phyloP scores from a whole-genome alignment of 31 red algal genomes.

The Endocladia muricata region DNA sequence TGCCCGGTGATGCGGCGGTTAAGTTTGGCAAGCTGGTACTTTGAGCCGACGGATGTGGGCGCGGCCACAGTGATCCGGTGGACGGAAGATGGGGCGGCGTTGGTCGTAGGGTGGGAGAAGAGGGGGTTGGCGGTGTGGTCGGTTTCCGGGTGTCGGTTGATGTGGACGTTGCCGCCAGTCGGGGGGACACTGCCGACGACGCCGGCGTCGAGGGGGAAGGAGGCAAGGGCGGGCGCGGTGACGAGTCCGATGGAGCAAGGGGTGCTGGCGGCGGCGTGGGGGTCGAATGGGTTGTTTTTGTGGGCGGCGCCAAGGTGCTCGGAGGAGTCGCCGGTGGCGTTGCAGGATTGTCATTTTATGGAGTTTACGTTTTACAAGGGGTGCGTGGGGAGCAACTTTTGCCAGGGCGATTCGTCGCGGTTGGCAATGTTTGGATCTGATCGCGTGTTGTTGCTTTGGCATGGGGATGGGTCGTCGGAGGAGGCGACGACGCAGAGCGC shows the following conservation, averaged over 20 bases:
- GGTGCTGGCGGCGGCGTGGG: slow-evolving; percentile 59
- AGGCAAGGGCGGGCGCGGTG: slow-evolving; percentile 6
- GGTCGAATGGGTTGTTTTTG: slow-evolving; percentile 47
- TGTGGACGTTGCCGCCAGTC: slow-evolving; percentile 83
- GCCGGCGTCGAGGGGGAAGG: slow-evolving; percentile 25
- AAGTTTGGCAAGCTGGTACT: slow-evolving; percentile 77
- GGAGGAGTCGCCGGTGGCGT: slow-evolving; percentile 9
- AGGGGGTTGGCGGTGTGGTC: slow-evolving; percentile 89
- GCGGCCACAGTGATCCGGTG: slow-evolving; percentile 64
- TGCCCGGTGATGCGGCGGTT: slow-evolving; percentile 60
- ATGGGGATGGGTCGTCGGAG: slow-evolving; percentile 12
- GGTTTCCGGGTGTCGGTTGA: slow-evolving; percentile 78
- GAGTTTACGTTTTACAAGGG: slow-evolving; percentile 67
- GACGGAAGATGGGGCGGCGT: slow-evolving; percentile 79
- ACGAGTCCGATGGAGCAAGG: slow-evolving; percentile 67
- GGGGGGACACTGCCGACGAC: slow-evolving; percentile 53
- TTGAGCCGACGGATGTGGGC: slow-evolving; percentile 67
- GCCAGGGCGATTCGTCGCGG: slow-evolving; percentile 53
- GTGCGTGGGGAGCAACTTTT: slow-evolving; percentile 23
- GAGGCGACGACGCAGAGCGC: slow-evolving; percentile 9
- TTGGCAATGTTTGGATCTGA: slow-evolving; percentile 69
- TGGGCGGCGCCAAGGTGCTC: slow-evolving; percentile 63
- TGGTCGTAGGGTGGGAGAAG: slow-evolving; percentile 86
- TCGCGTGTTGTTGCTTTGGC: slow-evolving; percentile 57
- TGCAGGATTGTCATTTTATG: slow-evolving; percentile 55